Conservation (phyloP, 768 basidiomycete species). For the Tylopilus rubrobrunneus region DNA sequence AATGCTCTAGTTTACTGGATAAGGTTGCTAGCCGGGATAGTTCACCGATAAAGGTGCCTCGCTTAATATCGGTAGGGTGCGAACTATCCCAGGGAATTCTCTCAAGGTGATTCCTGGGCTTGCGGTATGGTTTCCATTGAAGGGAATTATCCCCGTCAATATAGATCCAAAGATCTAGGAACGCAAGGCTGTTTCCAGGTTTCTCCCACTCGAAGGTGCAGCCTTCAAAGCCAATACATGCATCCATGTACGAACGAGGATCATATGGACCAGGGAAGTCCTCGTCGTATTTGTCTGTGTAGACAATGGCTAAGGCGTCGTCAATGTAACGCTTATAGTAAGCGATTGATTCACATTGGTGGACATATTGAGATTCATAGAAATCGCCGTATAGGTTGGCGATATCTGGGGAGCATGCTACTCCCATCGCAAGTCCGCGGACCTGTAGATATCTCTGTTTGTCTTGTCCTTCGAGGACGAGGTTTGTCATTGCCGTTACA, state of each 20-base stretch:
- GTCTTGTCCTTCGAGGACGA: not conserved
- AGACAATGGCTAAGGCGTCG: not conserved
- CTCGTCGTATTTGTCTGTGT: not conserved
- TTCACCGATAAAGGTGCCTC: not conserved
- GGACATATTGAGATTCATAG: not conserved
- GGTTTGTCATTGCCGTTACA: not conserved
- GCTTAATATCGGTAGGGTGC: not conserved
- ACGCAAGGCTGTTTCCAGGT: not conserved
- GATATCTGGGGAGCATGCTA: not conserved
- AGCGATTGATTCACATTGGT: not conserved
- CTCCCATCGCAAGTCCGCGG: not conserved
- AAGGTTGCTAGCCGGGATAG: not conserved
- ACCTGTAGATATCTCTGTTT: not conserved
- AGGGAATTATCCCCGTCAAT: not conserved
- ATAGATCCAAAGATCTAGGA: not conserved
- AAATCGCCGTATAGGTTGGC: not conserved
- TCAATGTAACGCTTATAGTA: not conserved
- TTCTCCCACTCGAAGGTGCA: not conserved
- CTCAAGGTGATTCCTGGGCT: not conserved
- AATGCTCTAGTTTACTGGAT: not conserved
- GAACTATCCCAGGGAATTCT: not conserved
- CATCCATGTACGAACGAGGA: not conserved
- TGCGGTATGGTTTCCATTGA: not conserved
- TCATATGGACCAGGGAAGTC: not conserved
- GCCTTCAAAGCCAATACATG: not conserved